Evolutionary conservation across 176 grass and related monocot genomes (phyloP).

Genomic region (Cymbopogon citratus): DNA sequence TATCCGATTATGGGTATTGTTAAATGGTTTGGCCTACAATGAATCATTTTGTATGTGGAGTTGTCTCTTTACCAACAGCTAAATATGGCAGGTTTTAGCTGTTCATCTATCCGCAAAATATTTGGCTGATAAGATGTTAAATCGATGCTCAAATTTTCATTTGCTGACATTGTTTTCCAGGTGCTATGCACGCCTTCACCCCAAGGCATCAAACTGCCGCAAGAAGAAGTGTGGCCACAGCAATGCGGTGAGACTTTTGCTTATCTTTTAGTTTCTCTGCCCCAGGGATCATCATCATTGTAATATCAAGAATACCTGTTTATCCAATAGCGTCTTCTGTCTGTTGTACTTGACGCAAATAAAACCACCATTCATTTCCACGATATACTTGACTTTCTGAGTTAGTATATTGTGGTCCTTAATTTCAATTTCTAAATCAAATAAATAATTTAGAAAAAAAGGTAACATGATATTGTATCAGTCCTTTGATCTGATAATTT

Average conservation of each 20-base stretch:
- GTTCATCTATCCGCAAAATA: not conserved
- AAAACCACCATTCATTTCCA: too few relatives aligned
- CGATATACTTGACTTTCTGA: too few relatives aligned
- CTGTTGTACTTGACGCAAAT: too few relatives aligned
- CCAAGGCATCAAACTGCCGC: slow-evolving; percentile 43
- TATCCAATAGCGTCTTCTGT: too few relatives aligned
- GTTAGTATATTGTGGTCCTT: too few relatives aligned
- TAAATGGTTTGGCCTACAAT: not conserved
- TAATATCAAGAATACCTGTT: too few relatives aligned
- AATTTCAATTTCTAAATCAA: too few relatives aligned
- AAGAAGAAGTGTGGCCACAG: slow-evolving; percentile 90
- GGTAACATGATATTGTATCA: too few relatives aligned
- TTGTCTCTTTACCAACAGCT: not conserved
- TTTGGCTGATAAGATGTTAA: not conserved
- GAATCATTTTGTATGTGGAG: too few relatives aligned
- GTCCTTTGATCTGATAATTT: too few relatives aligned
- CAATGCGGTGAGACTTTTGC: slow-evolving; percentile 33
- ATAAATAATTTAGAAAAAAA: too few relatives aligned
- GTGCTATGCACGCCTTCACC: slow-evolving; percentile 21
- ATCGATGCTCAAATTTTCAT: not conserved
- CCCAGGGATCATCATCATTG: too few relatives aligned
- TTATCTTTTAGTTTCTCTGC: not conserved
- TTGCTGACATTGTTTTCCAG: not conserved
- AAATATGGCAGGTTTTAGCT: not conserved
- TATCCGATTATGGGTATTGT: not conserved